Evolutionary conservation across 2,329 filamentous ascomycete genomes (phyloP), one percentile per base, ranked within the genome.

Genomic region (Fusarium annulatum): DNA sequence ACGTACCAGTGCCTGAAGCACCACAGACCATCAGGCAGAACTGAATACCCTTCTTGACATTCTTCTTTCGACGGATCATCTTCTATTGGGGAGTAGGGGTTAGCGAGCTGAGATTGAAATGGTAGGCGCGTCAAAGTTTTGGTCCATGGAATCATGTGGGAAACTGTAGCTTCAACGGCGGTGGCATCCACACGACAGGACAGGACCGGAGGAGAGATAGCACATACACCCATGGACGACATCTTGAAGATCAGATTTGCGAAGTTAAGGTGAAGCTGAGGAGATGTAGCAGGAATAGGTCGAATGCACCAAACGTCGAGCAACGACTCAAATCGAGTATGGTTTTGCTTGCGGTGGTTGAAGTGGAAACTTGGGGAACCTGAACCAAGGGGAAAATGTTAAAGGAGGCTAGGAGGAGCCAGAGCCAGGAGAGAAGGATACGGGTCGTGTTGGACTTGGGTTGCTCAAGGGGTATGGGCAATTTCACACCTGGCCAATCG

Each of bases 1-100:
- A 86, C 89, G 81, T 91, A 97, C 95, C 96, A 86, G 96, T 98
- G 85, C 96, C 96, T 79, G 96, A 98, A 83, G 96, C 96, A 88
- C 96, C 96, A 84, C 96, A 98, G 81, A 99, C 96, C 96, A 99
- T 99, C 90, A 99, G 87, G 86, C 95, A 98, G 89, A 99, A 99
- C 89, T 99, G 96, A 83, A 99, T 98, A 83, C 96, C 96, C 91
- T 98, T 98, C 93, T 98, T 98, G 88, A 99, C 96, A 90, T 99
- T 98, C 94, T 99, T 99, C 96, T 99, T 99, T 86, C 94, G 93
- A 87, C 96, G 95, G 84, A 98, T 95, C 93, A 97, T 96, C 86
- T 97, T 94, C 91, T 94, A 84, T 72, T 79, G 56, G 33, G 57
- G 64, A 62, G 30, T 34, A 64, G 64, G 56, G 60, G 77, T 83